phyloP scores from a whole-genome alignment of 306 rosid species.

The Fagus sylvatica region DNA sequence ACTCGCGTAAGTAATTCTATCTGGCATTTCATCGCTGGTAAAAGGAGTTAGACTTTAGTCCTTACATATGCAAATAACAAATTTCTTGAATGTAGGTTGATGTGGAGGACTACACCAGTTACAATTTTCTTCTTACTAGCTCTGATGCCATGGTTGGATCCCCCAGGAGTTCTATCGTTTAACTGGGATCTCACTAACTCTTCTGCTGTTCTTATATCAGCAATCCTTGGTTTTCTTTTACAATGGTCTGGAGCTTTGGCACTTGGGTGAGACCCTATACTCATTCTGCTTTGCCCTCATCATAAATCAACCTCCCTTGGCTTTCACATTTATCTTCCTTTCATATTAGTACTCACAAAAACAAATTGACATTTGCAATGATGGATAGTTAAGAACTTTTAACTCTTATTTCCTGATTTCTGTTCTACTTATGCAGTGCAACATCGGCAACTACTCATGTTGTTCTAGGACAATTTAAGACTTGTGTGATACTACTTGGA shows the following conservation, averaged over 20 bases:
- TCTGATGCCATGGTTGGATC: slow-evolving; percentile 96
- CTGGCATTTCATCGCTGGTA: neutral
- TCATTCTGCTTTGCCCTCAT: neutral
- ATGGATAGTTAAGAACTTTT: neutral
- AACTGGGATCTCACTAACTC: slow-evolving; percentile 66
- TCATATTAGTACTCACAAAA: neutral
- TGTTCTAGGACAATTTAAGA: slow-evolving; percentile 91
- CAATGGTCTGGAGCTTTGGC: slow-evolving; percentile 99
- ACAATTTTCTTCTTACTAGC: slow-evolving; percentile 80
- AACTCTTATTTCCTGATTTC: neutral
- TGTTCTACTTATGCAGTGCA: slow-evolving; percentile 56
- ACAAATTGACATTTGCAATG: neutral
- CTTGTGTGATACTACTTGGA: slow-evolving; percentile 73
- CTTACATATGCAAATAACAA: neutral
- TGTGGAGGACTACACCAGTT: slow-evolving; percentile 90
- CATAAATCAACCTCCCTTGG: neutral
- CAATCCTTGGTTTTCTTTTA: slow-evolving; percentile 87
- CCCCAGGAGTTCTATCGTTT: slow-evolving; percentile 86
- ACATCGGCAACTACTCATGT: slow-evolving; percentile 96
- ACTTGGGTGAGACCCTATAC: slow-evolving; percentile 67
- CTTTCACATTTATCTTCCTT: neutral
- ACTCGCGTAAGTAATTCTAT: slow-evolving; percentile 58
- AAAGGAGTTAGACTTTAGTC: neutral
- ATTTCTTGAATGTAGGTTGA: slow-evolving; percentile 57
- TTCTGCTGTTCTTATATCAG: slow-evolving; percentile 64